Conservation (phyloP, 2,329 filamentous ascomycete species). For the Zymoseptoria ardabiliae region DNA sequence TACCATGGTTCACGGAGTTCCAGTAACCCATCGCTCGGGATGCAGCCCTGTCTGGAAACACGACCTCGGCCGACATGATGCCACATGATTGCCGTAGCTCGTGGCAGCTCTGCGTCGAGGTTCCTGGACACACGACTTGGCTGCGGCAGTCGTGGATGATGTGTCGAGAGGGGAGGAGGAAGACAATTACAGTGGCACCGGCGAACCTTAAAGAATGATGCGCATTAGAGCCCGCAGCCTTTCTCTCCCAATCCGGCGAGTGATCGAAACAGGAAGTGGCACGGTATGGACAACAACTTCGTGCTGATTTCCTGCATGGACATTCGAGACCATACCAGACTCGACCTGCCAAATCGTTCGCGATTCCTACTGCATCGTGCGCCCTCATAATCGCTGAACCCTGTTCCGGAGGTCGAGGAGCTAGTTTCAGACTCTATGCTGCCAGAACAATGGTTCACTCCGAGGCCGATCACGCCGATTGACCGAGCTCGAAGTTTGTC, state of each 20-base stretch:
- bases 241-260: neutral
- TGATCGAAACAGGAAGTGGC: neutral
- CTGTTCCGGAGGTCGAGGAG: neutral
- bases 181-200: neutral
- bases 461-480: neutral
- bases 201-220: neutral
- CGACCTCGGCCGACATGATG: neutral
- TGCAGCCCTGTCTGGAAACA: neutral
- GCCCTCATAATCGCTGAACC: neutral
- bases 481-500: neutral
- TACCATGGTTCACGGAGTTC: neutral
- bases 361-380: neutral
- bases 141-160: neutral
- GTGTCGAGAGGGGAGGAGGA: neutral
- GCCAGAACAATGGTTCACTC: neutral
- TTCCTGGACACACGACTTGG: neutral
- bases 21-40: neutral
- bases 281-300: neutral
- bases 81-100: neutral
- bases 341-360: neutral
- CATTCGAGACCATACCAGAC: neutral
- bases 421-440: neutral
- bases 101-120: neutral
- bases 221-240: neutral
- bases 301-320: neutral